Conservation (phyloP, 768 basidiomycete species). For the Lactarius vividus region DNA sequence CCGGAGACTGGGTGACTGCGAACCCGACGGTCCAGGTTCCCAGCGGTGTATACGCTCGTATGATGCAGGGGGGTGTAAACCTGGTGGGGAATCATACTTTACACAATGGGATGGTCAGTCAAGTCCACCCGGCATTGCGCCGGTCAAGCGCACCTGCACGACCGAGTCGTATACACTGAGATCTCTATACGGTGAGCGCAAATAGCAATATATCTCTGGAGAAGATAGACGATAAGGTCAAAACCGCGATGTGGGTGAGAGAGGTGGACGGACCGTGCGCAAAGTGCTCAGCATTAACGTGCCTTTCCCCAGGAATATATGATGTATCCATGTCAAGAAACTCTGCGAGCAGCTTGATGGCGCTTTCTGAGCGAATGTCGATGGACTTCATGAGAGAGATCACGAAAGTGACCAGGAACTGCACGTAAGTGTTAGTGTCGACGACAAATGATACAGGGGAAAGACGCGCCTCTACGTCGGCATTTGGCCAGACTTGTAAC, state of each 20-base stretch:
- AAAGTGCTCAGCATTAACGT: constrained; percentile 86
- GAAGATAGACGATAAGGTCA: not conserved
- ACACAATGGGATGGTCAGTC: constrained; percentile 1
- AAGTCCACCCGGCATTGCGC: not conserved
- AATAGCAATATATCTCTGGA: constrained; percentile 82
- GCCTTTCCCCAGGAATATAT: constrained; percentile 53
- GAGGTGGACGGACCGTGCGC: constrained; percentile 68
- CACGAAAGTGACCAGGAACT: constrained; percentile 90
- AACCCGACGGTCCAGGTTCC: constrained; percentile 25
- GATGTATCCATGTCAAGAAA: constrained; percentile 79
- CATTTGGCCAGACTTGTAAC: constrained; percentile 78
- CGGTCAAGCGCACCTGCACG: constrained; percentile 58
- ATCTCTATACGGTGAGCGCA: constrained; percentile 86
- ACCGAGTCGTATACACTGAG: constrained; percentile 76
- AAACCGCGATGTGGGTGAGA: not conserved
- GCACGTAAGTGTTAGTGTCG: constrained; percentile 11
- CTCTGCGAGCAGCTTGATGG: constrained; percentile 79
- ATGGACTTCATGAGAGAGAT: constrained; percentile 89
- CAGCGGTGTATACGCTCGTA: constrained; percentile 35
- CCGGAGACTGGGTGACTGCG: constrained; percentile 31
- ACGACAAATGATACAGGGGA: not conserved
- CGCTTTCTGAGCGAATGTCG: constrained; percentile 87
- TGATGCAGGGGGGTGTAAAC: constrained; percentile 38
- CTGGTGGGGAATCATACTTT: constrained; percentile 60
- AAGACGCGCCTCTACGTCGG: constrained; percentile 80